These are phyloP conservation scores for Hygrocybe punicea DNA, from an alignment of 768 basidiomycete species.

Conservation along the genomic window DNA sequence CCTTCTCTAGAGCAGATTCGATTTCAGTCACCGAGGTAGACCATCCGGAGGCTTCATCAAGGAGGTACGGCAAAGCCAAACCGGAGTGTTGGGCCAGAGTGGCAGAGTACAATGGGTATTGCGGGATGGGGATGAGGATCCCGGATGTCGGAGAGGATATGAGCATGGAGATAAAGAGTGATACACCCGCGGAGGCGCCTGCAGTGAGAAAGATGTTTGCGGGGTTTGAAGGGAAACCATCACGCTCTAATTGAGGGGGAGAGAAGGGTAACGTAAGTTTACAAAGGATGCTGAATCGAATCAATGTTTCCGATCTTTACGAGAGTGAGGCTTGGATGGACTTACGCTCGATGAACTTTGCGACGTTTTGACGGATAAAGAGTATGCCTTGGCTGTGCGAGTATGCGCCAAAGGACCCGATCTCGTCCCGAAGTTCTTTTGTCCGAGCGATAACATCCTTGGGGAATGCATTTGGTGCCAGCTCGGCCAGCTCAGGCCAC, in stretches of 20 bases:
- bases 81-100: conserved; percentile 84
- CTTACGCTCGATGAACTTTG: conserved; percentile 83
- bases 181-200: conserved; percentile 94
- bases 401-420: conserved; percentile 93
- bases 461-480: conserved; percentile 79
- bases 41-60: conserved; percentile 82
- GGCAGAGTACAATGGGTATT: conserved; percentile 97
- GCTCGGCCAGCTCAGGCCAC: conserved; percentile 78
- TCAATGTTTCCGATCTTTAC: not conserved
- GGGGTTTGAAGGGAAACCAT: conserved; percentile 81
- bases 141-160: conserved; percentile 66
- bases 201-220: conserved; percentile 90
- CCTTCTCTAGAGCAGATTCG: conserved; percentile 61
- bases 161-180: conserved; percentile 76
- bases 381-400: conserved; percentile 93
- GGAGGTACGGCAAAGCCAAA: conserved; percentile 80
- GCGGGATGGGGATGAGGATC: conserved; percentile 93
- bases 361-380: conserved; percentile 81
- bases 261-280: not conserved
- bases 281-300: not conserved
- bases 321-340: conserved; percentile 2
- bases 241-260: conserved; percentile 58
- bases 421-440: conserved; percentile 72
- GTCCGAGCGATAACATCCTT: conserved; percentile 82
- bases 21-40: conserved; percentile 71